Evolutionary conservation across 2,329 filamentous ascomycete species (phyloP).

Genomic region (Didymella glomerata): DNA sequence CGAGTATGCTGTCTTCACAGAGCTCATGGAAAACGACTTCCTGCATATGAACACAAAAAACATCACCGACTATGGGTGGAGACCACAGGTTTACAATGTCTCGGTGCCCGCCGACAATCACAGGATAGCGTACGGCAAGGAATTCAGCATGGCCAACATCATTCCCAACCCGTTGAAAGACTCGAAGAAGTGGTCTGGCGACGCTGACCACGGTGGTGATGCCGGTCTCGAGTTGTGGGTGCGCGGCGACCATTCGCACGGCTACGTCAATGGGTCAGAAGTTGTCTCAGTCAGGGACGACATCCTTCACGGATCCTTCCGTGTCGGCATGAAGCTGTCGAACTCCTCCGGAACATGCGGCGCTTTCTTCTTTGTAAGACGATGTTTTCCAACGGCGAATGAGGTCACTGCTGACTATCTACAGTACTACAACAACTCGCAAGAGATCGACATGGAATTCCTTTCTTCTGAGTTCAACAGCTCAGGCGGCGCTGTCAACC

Average conservation of each 20-base stretch:
- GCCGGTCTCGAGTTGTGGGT: conserved; percentile 52
- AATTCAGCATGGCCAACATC: conserved; percentile 66
- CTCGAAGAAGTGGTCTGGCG: conserved; percentile 54
- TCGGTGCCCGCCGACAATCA: conserved; percentile 58
- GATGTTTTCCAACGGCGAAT: neutral
- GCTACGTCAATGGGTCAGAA: conserved; percentile 69
- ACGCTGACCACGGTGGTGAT: conserved; percentile 56
- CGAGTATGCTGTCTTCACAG: conserved; percentile 66
- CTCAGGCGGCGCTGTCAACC: conserved; percentile 69
- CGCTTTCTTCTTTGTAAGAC: conserved; percentile 78
- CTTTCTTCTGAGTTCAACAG: conserved; percentile 72
- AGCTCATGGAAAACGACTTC: conserved; percentile 77
- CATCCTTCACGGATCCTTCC: conserved; percentile 74
- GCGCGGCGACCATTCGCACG: conserved; percentile 50
- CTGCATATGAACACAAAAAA: conserved; percentile 62
- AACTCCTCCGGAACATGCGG: conserved; percentile 72
- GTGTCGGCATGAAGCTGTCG: conserved; percentile 72
- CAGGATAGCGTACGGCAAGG: conserved; percentile 72
- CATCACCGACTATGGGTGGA: conserved; percentile 64
- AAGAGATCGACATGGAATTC: conserved; percentile 84
- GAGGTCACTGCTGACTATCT: conserved; percentile 19
- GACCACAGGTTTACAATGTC: conserved; percentile 72
- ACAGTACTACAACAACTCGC: conserved; percentile 79
- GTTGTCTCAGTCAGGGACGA: conserved; percentile 68
- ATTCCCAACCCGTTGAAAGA: conserved; percentile 60